Evolutionary conservation across 306 rosid genomes (phyloP).

Genomic region (Acacia confusa): DNA sequence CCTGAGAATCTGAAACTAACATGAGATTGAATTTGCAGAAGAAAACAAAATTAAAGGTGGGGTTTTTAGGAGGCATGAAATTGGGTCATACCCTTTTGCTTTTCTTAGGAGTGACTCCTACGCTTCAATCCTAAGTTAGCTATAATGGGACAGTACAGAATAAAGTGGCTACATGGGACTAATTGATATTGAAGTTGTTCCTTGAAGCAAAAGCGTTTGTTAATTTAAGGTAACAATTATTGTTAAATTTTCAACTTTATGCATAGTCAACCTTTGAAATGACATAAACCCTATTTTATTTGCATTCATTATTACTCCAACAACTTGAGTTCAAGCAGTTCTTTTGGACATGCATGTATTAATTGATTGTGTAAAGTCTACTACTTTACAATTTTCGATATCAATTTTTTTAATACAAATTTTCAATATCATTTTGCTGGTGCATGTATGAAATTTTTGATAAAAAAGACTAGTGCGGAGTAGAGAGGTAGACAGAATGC

Average conservation of each 20-base stretch:
- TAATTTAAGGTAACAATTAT: not conserved
- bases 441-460: not conserved
- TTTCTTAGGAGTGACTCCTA: conserved; percentile 28
- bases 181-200: conserved; percentile 21
- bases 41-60: not conserved
- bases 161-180: conserved; percentile 4
- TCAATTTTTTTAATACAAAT: not conserved
- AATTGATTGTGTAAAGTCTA: not conserved
- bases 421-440: not conserved
- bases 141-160: conserved; percentile 9
- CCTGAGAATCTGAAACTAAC: conserved; percentile 24
- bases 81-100: conserved; percentile 20
- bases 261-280: conserved; percentile 2
- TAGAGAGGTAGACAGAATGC: not conserved
- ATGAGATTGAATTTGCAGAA: conserved; percentile 27
- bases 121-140: conserved; percentile 40
- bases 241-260: conserved; percentile 1
- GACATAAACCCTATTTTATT: not conserved
- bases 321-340: not conserved
- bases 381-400: not conserved
- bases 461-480: not conserved
- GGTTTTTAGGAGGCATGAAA: not conserved
- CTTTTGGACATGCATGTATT: not conserved
- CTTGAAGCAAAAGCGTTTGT: conserved; percentile 38
- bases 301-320: not conserved